Evolutionary conservation across 345 rosid species (phyloP).

Genomic region (Murraya koenigii): DNA sequence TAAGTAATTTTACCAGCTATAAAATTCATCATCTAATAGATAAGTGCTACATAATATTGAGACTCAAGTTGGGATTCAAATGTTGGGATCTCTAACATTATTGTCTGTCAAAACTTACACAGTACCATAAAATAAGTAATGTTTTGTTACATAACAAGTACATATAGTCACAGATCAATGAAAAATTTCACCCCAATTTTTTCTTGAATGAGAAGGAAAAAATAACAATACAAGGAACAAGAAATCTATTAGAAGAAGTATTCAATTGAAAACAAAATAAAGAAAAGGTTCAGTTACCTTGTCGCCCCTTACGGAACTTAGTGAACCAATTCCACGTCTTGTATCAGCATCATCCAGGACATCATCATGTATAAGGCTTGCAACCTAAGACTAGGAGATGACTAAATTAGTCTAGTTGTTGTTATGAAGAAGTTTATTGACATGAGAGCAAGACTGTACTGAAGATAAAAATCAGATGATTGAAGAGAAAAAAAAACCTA

Average conservation of each 20-base stretch:
- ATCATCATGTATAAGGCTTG: conserved; percentile 91
- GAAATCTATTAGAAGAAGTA: not conserved
- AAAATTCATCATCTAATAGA: too few species aligned
- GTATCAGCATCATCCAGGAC: conserved; percentile 93
- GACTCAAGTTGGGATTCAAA: too few species aligned
- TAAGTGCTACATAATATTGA: too few species aligned
- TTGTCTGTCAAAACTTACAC: not conserved
- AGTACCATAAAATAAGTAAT: not conserved
- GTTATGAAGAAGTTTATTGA: not conserved
- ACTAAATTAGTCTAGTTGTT: conserved; percentile 6
- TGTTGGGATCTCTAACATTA: too few species aligned
- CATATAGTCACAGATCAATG: not conserved
- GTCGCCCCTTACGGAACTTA: conserved; percentile 82
- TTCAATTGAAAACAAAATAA: not conserved
- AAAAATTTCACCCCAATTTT: not conserved
- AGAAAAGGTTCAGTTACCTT: conserved; percentile 41
- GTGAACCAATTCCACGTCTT: conserved; percentile 85
- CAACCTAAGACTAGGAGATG: conserved; percentile 47
- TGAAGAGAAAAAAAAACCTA: not conserved
- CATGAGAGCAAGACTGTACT: not conserved
- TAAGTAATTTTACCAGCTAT: too few species aligned
- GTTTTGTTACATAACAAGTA: not conserved
- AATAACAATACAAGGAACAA: not conserved
- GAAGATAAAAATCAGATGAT: not conserved
- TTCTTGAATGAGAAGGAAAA: not conserved